phyloP scores from a whole-genome alignment of 345 rosid species.

The Psidium friedrichsthalianum region DNA sequence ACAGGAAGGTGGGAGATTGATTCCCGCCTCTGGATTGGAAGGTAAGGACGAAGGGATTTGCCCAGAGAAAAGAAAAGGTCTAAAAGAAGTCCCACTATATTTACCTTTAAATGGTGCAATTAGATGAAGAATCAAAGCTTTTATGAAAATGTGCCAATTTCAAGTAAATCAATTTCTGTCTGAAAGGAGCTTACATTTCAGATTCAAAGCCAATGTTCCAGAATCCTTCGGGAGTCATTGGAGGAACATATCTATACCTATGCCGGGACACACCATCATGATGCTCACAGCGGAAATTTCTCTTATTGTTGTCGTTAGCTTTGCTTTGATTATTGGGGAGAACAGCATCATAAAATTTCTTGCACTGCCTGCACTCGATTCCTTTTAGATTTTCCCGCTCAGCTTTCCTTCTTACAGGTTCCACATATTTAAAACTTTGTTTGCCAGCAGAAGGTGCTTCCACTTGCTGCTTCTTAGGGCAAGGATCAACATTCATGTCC shows the following conservation, averaged over 20 bases:
- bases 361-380: constrained; percentile 84
- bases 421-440: constrained; percentile 58
- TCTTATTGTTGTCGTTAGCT: constrained; percentile 12
- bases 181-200: constrained; percentile 38
- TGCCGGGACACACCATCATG: constrained; percentile 91
- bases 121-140: not conserved
- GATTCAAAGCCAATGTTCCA: constrained; percentile 97
- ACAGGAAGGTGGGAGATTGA: not conserved
- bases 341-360: constrained; percentile 90
- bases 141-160: not conserved
- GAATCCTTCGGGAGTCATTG: constrained; percentile 89
- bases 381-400: constrained; percentile 69
- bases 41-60: not conserved
- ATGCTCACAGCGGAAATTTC: constrained; percentile 64
- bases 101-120: not conserved
- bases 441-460: constrained; percentile 24
- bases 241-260: constrained; percentile 73
- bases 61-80: not conserved
- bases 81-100: not conserved
- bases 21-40: not conserved
- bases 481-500: constrained; percentile 38
- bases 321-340: constrained; percentile 35
- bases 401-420: constrained; percentile 67
- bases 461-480: constrained; percentile 24
- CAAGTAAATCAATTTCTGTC: not conserved